Percentiles rank a stretch among this genome's conserved stretches.
These are phyloP conservation scores for Starmerella gropengiesseri DNA, from an alignment of 805 yeast species.

Conservation along the genomic window DNA sequence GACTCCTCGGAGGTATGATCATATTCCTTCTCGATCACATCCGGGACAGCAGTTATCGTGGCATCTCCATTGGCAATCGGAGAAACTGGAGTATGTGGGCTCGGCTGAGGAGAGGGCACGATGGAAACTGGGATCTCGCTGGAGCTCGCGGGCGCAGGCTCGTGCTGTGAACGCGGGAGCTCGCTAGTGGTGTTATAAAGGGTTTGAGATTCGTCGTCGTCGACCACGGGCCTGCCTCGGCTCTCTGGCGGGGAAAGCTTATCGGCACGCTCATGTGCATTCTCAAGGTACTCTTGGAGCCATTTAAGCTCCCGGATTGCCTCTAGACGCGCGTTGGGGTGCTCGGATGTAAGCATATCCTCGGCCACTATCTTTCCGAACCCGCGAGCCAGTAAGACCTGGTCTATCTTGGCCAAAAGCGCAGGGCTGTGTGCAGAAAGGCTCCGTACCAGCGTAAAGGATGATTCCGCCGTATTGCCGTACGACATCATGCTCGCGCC, in stretches of 20 bases:
- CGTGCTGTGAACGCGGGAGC: no score
- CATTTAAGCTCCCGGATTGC: constrained; percentile 14
- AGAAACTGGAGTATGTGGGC: no score
- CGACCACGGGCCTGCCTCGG: not conserved
- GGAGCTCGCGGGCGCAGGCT: no score
- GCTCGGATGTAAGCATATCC: not conserved
- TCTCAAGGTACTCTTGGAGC: constrained; percentile 8
- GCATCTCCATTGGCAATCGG: no score
- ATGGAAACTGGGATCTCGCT: no score
- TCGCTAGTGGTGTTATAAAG: not conserved
- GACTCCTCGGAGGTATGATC: constrained; percentile 5
- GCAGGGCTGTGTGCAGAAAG: constrained; percentile 3
- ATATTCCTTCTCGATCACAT: no score
- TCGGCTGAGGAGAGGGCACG: no score
- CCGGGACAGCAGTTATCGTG: no score
- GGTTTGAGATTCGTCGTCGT: not conserved
- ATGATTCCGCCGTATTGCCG: constrained; percentile 11
- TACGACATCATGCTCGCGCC: constrained; percentile 14
- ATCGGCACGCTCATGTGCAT: constrained; percentile 6
- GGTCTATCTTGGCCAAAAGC: constrained; percentile 7
- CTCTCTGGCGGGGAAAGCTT: not conserved
- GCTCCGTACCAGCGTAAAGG: constrained; percentile 12
- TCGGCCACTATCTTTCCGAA: not conserved
- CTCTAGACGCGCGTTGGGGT: constrained; percentile 5
- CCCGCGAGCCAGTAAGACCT: constrained; percentile 1